Evolutionary conservation across 768 basidiomycete genomes (phyloP).

Genomic region (Phlebiopsis gigantea): DNA sequence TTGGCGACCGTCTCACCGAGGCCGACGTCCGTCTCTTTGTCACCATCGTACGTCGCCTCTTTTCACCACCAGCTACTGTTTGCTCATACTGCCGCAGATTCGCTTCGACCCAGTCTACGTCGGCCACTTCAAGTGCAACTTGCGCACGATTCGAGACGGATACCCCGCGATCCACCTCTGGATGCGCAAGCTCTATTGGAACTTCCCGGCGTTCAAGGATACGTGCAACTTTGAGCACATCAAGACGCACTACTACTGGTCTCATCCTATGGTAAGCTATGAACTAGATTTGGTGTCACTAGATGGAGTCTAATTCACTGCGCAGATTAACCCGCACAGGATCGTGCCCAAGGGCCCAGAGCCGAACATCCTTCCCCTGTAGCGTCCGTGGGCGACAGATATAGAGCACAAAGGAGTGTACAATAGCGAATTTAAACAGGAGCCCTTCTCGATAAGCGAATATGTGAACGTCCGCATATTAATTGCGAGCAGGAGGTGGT

Average conservation of each 20-base stretch:
- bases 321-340: constrained; percentile 71
- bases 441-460: too few species aligned
- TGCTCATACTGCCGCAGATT: constrained; percentile 38
- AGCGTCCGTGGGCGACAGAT: too few species aligned
- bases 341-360: constrained; percentile 74
- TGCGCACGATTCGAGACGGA: constrained; percentile 77
- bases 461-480: too few species aligned
- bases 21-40: constrained; percentile 86
- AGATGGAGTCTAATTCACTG: background rate
- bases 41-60: constrained; percentile 50
- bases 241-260: constrained; percentile 72
- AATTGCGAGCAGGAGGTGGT: too few species aligned
- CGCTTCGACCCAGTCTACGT: constrained; percentile 91
- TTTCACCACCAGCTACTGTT: background rate
- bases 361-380: constrained; percentile 59
- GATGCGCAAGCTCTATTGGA: constrained; percentile 91
- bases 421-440: too few species aligned
- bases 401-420: too few species aligned
- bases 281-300: background rate
- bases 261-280: constrained; percentile 36
- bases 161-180: constrained; percentile 86
- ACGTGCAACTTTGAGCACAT: constrained; percentile 89
- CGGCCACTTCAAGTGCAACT: constrained; percentile 92
- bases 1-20: constrained; percentile 81
- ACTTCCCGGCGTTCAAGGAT: constrained; percentile 77